Evolutionary conservation across 495 filamentous ascomycete genomes (phyloP).

Genomic region (Peziza echinospora): DNA sequence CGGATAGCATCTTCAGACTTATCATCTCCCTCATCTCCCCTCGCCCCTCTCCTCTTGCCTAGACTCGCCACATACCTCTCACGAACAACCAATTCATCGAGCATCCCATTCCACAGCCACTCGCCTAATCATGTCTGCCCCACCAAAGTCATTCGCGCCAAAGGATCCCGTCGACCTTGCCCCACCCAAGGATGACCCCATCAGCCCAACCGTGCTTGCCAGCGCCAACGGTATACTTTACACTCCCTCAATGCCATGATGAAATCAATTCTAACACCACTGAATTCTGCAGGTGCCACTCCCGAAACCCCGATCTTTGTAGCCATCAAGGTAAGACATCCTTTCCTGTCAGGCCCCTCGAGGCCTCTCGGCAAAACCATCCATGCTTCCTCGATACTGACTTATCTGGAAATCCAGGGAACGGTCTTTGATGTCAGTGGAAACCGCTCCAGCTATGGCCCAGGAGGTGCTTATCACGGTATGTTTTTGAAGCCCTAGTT

Average conservation of each 20-base stretch:
- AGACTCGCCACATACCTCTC: too few relatives aligned
- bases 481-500: too few relatives aligned
- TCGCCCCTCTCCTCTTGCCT: too few relatives aligned
- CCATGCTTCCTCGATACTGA: too few relatives aligned
- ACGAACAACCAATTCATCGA: too few relatives aligned
- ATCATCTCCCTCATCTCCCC: too few relatives aligned
- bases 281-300: slow-evolving; percentile 28
- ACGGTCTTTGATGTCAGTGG: slow-evolving; percentile 81
- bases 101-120: too few relatives aligned
- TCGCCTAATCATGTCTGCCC: too few relatives aligned
- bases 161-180: slow-evolving; percentile 61
- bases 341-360: not conserved
- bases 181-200: slow-evolving; percentile 73
- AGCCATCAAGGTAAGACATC: slow-evolving; percentile 54
- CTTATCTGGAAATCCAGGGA: too few relatives aligned
- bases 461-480: slow-evolving; percentile 72
- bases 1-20: too few relatives aligned
- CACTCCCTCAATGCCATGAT: not conserved
- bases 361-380: not conserved
- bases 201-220: slow-evolving; percentile 48
- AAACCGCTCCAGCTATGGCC: slow-evolving; percentile 55
- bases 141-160: slow-evolving; percentile 46
- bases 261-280: not conserved
- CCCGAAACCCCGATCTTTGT: slow-evolving; percentile 58
- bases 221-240: slow-evolving; percentile 53